Evolutionary conservation across 805 yeast species (phyloP), one percentile per base, ranked within the genome.

Genomic region (Starmerella cellae): DNA sequence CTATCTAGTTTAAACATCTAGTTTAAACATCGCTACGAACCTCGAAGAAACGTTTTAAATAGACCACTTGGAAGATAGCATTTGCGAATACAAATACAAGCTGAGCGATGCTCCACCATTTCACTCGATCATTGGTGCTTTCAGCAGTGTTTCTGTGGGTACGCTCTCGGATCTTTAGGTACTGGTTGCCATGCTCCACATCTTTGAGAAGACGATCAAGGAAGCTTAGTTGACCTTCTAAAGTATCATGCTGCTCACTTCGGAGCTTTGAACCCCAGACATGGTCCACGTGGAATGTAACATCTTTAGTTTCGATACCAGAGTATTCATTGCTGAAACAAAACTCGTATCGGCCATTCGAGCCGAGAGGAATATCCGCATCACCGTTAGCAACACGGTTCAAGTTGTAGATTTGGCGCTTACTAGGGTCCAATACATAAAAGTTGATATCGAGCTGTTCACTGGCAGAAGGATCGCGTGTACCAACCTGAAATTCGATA

Each of bases 131-230:
- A 64, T 88, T 88, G 36, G 98, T 88, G 20, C 94, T 82, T 66
- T 88, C 98, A 5, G 98, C 97, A 9, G 98, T 88, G 66, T 88
- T 91, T 74, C 98, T 81, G 63, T 88, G 98, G 14, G 93, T 82
- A 67, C 96, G 80, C 66, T 88, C 98, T 65, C 98, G 78, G 47
- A 88, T 85, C 37, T 87, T 93, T 55, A 91, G 78, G 64, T 91
- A 91, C 55, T 82, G 74, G 57, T 80, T 66, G 65, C 91, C 98
- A 54, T 85, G 88, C 65, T 82, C 81, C 46, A 91, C 85, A 55
- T 84, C 95, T 54, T 75, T 75, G 31, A 93, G 78, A 52, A 82
- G 68, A 49, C 81, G 80, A 51, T 76, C 66, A 56, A 88, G 69
- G 58, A 76, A 73, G 61, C 77, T 75, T 39, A 88, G 81, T 38